Evolutionary conservation across 345 rosid genomes (phyloP), one percentile per base, ranked within the genome.

Genomic region (Melaleuca quinquenervia): DNA sequence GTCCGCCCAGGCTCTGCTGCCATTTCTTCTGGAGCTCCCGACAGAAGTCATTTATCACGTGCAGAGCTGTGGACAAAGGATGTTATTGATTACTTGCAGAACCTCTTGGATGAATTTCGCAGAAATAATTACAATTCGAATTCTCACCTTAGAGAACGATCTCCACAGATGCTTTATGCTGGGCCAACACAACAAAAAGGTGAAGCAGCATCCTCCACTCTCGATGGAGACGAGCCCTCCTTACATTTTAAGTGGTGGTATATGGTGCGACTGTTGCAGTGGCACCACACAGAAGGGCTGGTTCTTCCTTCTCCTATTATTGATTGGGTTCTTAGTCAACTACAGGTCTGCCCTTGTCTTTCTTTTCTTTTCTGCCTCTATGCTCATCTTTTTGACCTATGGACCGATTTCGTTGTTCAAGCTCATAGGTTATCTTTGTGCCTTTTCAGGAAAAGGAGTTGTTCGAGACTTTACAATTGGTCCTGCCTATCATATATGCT

Each of bases 51-150:
- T 84, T 83, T 87, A 86, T 87, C 91, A 86, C 97, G 99, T 52
- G 87, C 98, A 80, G 99, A 98, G 89, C 92, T 93, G 55, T 98
- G 99, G 99, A 96, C 99, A 85, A 98, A 94, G 92, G 99, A 98
- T 91, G 94, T 98, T 87, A 91, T 94, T 90, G 99, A 96, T 29
- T 98, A 95, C 87, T 89, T 98, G 90, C 99, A 98, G 88, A 83
- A 76, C 90, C 95, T 98, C 84, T 87, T 96, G 89, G 98, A 96
- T 85, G 99, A 98, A 85, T 88, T 93, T 90, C 89, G 87, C 84
- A 94, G 90, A 88, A 94, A 90, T 88, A 94, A 86, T 91, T 87
- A 93, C 82, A 91, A 90, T 92, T 90, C 96, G 88, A 90, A 90
- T 89, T 95, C 91, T 87, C 92, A 92, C 36, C 88, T 84, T 83